These are phyloP conservation scores for Vitis vinifera DNA, from an alignment of 164 flowering plant species.

Conservation along the genomic window ASM3070453v1 NC_081808.1:22958501-22959000, in stretches of 20 bases:
- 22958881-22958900: slow-evolving; percentile 93
- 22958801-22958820: background rate
- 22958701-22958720: slow-evolving; percentile 66
- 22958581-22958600: slow-evolving; percentile 2
- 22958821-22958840: background rate
- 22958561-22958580: slow-evolving; percentile 18
- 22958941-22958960: background rate
- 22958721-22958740: slow-evolving; percentile 73
- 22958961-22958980: background rate
- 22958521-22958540: slow-evolving; percentile 54
- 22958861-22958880: slow-evolving; percentile 74
- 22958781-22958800: slow-evolving; percentile 2
- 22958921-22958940: slow-evolving; percentile 49
- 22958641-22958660: slow-evolving; percentile 71
- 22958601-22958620: background rate
- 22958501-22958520: slow-evolving; percentile 58
- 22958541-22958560: slow-evolving; percentile 68
- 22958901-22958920: slow-evolving; percentile 93
- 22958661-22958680: slow-evolving; percentile 59
- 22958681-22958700: slow-evolving; percentile 73
- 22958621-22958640: background rate
- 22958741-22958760: slow-evolving; percentile 43
- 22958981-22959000: slow-evolving; percentile 43
- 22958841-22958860: slow-evolving; percentile 3
- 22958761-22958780: slow-evolving; percentile 17